phyloP scores from a whole-genome alignment of 129 eudicot genomes.

The Erigeron canadensis region DNA sequence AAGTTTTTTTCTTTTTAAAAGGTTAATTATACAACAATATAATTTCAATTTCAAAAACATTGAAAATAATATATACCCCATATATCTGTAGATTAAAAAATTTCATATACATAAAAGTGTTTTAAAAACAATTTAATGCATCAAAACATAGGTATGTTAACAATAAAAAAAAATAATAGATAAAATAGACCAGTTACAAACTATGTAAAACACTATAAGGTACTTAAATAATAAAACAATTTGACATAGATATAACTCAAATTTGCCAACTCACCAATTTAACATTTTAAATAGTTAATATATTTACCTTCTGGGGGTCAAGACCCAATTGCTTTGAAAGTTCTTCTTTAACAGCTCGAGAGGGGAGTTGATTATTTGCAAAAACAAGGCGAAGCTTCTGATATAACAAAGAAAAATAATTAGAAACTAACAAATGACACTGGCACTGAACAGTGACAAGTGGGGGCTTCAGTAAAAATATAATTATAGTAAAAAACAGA shows the following conservation, averaged over 20 bases:
- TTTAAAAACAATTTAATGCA: no score
- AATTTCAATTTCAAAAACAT: no score
- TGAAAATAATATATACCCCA: no score
- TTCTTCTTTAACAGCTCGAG: constrained; percentile 62
- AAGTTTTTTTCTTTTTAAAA: no score
- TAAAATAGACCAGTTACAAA: no score
- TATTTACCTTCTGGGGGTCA: constrained; percentile 75
- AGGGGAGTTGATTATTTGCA: constrained; percentile 87
- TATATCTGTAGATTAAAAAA: no score
- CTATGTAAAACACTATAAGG: no score
- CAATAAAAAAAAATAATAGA: no score
- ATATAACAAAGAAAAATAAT: constrained; percentile 14
- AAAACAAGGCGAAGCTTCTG: constrained; percentile 89
- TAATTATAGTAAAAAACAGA: not conserved
- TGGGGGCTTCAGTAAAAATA: not conserved
- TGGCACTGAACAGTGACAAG: constrained; percentile 3
- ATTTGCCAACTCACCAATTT: not conserved
- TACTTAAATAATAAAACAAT: no score
- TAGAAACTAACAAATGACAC: constrained; percentile 14
- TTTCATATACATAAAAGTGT: no score
- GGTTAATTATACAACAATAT: no score
- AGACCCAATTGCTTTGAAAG: constrained; percentile 78
- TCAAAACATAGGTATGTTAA: no score
- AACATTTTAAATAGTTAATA: not conserved
- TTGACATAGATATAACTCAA: not conserved